phyloP scores from a whole-genome alignment of 208 protist genomes.

The Wallacemonas rigidus region DNA sequence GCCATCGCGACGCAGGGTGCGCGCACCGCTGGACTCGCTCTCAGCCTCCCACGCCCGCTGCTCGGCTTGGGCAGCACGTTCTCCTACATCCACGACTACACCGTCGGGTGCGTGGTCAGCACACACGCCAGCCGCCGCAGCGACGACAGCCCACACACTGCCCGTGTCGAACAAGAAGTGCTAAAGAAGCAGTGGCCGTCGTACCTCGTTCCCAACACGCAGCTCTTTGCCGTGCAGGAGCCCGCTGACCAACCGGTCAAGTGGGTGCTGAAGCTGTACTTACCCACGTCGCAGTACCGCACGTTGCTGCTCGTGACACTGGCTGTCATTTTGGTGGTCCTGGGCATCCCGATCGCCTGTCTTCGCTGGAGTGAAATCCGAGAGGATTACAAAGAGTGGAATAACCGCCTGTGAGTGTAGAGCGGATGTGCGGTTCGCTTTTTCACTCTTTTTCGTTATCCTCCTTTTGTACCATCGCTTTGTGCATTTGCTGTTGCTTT shows the following conservation, averaged over 20 bases:
- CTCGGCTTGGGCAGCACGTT: constrained; percentile 71
- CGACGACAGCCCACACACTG: neutral
- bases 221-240: constrained; percentile 48
- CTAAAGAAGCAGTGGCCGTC: constrained; percentile 41
- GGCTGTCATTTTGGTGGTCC: constrained; percentile 28
- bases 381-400: constrained; percentile 59
- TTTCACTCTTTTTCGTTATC: constrained; percentile 14
- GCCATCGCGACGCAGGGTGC: constrained; percentile 40
- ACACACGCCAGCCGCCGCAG: neutral
- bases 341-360: constrained; percentile 63
- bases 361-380: constrained; percentile 55
- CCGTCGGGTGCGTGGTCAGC: constrained; percentile 31
- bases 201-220: constrained; percentile 70
- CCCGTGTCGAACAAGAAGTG: neutral
- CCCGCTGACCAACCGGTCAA: constrained; percentile 28
- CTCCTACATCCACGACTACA: constrained; percentile 73
- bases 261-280: constrained; percentile 65
- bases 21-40: constrained; percentile 32
- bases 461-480: constrained; percentile 16
- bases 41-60: constrained; percentile 41
- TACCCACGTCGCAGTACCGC: constrained; percentile 53
- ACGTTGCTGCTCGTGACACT: constrained; percentile 45
- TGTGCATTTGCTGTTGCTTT: neutral
- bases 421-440: neutral
- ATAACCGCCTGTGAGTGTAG: constrained; percentile 7